phyloP scores from a whole-genome alignment of 306 rosid genomes.

The Corylus heterophylla region DNA sequence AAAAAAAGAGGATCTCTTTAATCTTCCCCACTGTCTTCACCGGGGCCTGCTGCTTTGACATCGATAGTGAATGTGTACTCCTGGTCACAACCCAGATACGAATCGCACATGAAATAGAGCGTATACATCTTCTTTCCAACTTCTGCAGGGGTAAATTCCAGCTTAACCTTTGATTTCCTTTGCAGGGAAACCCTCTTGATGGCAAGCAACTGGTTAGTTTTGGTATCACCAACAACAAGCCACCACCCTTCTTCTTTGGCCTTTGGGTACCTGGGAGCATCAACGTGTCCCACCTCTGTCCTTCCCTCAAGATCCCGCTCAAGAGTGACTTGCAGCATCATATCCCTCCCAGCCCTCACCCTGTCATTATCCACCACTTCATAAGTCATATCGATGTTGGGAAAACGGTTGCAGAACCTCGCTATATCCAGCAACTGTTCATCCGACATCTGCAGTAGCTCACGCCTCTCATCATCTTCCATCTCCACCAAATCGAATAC shows the following conservation, averaged over 20 bases:
- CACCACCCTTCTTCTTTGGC: constrained; percentile 97
- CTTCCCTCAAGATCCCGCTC: constrained; percentile 82
- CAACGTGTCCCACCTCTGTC: constrained; percentile 67
- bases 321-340: constrained; percentile 64
- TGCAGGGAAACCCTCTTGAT: constrained; percentile 78
- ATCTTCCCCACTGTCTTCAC: constrained; percentile 45
- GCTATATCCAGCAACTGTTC: constrained; percentile 74
- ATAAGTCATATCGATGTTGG: constrained; percentile 71
- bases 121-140: constrained; percentile 66
- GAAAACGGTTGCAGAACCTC: constrained; percentile 76
- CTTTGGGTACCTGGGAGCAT: constrained; percentile 77
- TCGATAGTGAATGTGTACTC: constrained; percentile 68
- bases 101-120: constrained; percentile 94
- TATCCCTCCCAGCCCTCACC: constrained; percentile 60
- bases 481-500: constrained; percentile 87
- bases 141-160: constrained; percentile 75
- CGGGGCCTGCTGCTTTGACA: constrained; percentile 52
- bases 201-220: constrained; percentile 67
- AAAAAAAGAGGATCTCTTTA: constrained; percentile 1
- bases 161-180: constrained; percentile 69
- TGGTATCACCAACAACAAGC: constrained; percentile 89
- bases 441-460: constrained; percentile 78
- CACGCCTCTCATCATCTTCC: constrained; percentile 83
- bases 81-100: constrained; percentile 94
- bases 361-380: constrained; percentile 64